A percentile compares a stretch with the other conserved stretches of the same genome.
phyloP scores from a whole-genome alignment of 345 rosid genomes.

The Euclidium syriacum region DNA sequence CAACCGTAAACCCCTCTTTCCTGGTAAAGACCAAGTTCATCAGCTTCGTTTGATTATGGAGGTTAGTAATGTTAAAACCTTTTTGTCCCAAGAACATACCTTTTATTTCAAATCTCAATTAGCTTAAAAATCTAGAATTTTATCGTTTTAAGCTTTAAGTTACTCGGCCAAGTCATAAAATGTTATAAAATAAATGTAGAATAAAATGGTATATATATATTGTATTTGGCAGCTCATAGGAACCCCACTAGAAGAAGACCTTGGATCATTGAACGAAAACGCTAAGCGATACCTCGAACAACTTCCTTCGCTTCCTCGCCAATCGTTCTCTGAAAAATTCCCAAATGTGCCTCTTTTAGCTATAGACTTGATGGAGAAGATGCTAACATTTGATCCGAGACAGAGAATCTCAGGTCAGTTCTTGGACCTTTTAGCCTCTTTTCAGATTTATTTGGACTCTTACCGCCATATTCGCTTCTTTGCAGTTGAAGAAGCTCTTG shows the following conservation, averaged over 20 bases:
- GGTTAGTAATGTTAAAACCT: slow-evolving; percentile 37
- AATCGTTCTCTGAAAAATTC: slow-evolving; percentile 68
- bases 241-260: slow-evolving; percentile 78
- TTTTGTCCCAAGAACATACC: not conserved
- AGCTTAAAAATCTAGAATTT: not conserved
- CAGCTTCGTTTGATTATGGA: slow-evolving; percentile 84
- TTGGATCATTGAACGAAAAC: slow-evolving; percentile 64
- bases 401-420: slow-evolving; percentile 71
- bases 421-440: not conserved
- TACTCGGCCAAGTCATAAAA: no score
- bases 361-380: slow-evolving; percentile 82
- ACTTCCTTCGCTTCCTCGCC: slow-evolving; percentile 52
- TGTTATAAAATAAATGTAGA: no score
- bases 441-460: not conserved
- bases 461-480: not conserved
- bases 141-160: no score
- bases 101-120: not conserved
- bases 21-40: slow-evolving; percentile 80
- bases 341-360: slow-evolving; percentile 64
- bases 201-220: no score
- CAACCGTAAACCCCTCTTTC: slow-evolving; percentile 79
- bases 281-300: slow-evolving; percentile 72
- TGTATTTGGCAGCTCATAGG: slow-evolving; percentile 75
- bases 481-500: slow-evolving; percentile 78
- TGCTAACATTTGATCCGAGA: slow-evolving; percentile 82